A percentile compares a stretch with the other conserved stretches of the same genome.
Evolutionary conservation across 495 filamentous ascomycete species (phyloP).

Genomic region (Penicillium steckii): DNA sequence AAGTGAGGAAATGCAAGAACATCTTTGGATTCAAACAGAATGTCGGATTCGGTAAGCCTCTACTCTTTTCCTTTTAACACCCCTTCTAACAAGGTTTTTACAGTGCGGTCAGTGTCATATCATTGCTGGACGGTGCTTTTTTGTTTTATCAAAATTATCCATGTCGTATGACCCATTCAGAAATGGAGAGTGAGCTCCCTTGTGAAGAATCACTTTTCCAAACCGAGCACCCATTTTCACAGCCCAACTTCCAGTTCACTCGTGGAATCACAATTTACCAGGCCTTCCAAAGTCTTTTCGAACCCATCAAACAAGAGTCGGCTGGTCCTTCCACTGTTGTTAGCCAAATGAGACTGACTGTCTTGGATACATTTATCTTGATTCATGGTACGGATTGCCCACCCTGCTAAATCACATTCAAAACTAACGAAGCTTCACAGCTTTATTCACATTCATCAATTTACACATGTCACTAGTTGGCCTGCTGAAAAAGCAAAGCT

Average conservation of each 20-base stretch:
- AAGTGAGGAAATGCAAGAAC: conserved; percentile 29
- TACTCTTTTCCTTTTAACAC: background rate
- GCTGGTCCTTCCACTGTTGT: conserved; percentile 3
- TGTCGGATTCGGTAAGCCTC: conserved; percentile 44
- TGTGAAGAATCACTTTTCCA: conserved; percentile 37
- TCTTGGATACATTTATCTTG: conserved; percentile 45
- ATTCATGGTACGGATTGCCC: conserved; percentile 36
- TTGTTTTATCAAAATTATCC: conserved; percentile 47
- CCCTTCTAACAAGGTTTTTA: conserved; percentile 11
- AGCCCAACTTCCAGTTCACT: conserved; percentile 35
- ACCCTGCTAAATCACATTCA: background rate
- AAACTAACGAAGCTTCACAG: conserved; percentile 23
- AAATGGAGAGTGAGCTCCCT: conserved; percentile 43
- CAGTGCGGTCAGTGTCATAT: conserved; percentile 40
- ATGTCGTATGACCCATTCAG: conserved; percentile 35
- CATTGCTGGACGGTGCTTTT: conserved; percentile 44
- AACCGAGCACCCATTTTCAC: conserved; percentile 39
- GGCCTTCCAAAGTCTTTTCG: conserved; percentile 38
- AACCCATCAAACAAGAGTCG: conserved; percentile 12
- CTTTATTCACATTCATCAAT: conserved; percentile 46
- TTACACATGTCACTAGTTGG: conserved; percentile 44
- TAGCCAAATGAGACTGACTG: conserved; percentile 22
- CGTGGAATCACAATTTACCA: conserved; percentile 31
- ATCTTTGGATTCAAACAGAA: conserved; percentile 45
- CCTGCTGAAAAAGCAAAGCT: conserved; percentile 21